phyloP scores from a whole-genome alignment of 495 filamentous ascomycete genomes.

The Aspergillus leporis region DNA sequence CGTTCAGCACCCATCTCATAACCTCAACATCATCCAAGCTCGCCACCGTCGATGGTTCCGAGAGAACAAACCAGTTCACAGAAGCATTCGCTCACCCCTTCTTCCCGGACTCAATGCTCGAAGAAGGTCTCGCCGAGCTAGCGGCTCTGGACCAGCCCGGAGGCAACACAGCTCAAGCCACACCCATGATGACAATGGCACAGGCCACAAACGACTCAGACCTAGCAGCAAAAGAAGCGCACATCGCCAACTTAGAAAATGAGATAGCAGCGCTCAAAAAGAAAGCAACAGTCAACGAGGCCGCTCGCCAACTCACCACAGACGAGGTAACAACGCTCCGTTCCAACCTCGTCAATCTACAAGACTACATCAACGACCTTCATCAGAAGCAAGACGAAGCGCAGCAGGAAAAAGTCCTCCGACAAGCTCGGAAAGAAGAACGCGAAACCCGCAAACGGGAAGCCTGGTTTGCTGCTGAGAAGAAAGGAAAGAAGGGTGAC shows the following conservation, averaged over 20 bases:
- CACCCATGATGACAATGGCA: constrained; percentile 12
- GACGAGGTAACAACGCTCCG: constrained; percentile 43
- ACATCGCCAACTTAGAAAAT: constrained; percentile 36
- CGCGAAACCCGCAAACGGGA: constrained; percentile 39
- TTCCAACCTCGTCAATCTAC: constrained; percentile 36
- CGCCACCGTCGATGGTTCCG: constrained; percentile 6
- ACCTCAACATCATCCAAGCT: constrained; percentile 11
- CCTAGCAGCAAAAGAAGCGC: constrained; percentile 27
- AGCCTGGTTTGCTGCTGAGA: constrained; percentile 50
- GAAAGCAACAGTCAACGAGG: constrained; percentile 40
- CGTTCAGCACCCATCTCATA: constrained; percentile 64
- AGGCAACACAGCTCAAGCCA: constrained; percentile 17
- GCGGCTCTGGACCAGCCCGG: constrained; percentile 33
- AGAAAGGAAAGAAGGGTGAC: constrained; percentile 47
- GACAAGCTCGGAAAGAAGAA: constrained; percentile 44
- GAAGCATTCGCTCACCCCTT: constrained; percentile 51
- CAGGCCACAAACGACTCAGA: constrained; percentile 18
- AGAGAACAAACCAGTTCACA: constrained; percentile 40
- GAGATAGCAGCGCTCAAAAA: constrained; percentile 42
- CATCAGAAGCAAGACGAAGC: constrained; percentile 42
- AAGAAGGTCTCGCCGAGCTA: constrained; percentile 57
- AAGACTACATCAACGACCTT: constrained; percentile 45
- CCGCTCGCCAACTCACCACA: constrained; percentile 35
- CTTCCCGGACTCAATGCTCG: constrained; percentile 54
- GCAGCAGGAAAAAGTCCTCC: constrained; percentile 35